Evolutionary conservation across 441 rosid species (phyloP).

Genomic region (Omphalea diandra): DNA sequence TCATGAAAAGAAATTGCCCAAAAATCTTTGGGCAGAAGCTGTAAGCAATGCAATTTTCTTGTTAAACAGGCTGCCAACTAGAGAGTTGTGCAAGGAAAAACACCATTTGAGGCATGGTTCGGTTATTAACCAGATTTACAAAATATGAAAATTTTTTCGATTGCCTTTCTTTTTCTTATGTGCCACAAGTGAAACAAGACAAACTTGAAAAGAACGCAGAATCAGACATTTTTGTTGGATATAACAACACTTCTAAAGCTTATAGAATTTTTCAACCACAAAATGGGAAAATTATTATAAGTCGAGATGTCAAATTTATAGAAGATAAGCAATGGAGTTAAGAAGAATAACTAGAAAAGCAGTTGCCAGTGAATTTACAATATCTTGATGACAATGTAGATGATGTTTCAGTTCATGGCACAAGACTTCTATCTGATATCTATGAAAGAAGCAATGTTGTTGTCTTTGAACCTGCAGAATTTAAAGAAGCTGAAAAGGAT

Average conservation of each 20-base stretch:
- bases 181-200: not conserved
- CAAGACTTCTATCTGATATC: not conserved
- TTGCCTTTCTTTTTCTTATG: not conserved
- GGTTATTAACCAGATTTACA: not conserved
- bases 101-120: too few species aligned
- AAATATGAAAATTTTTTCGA: not conserved
- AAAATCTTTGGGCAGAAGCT: not conserved
- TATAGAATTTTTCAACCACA: slow-evolving; percentile 10
- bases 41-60: not conserved
- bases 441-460: not conserved
- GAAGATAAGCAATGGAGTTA: slow-evolving; percentile 7
- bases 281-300: not conserved
- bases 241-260: not conserved
- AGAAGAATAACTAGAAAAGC: not conserved
- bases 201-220: not conserved
- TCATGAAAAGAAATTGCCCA: not conserved
- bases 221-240: slow-evolving; percentile 12
- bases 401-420: not conserved
- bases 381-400: not conserved
- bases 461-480: not conserved
- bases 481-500: not conserved
- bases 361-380: not conserved
- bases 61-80: not conserved
- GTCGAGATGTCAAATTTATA: slow-evolving; percentile 3
- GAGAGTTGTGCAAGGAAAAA: too few species aligned